These are phyloP conservation scores for Massarina eburnea DNA, from an alignment of 2,329 filamentous ascomycete species.

Conservation along the genomic window DNA sequence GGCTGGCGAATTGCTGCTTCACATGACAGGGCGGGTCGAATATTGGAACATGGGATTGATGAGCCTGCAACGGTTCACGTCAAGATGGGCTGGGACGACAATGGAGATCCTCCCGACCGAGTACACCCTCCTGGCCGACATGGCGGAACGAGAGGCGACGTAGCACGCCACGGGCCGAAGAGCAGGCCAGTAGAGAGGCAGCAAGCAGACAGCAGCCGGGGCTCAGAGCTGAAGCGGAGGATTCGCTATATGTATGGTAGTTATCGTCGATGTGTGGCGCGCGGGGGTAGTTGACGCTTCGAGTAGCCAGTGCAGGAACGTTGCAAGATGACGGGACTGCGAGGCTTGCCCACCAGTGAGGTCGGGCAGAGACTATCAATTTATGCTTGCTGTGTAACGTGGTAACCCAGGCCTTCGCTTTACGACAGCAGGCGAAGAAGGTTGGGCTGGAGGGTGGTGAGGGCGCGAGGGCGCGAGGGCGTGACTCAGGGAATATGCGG, in stretches of 20 bases:
- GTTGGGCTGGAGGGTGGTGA: conserved; percentile 16
- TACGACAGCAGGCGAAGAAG: conserved; percentile 21
- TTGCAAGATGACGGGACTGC: conserved; percentile 30
- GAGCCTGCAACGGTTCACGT: conserved; percentile 15
- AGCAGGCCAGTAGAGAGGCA: conserved; percentile 18
- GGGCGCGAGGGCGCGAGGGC: conserved; percentile 16
- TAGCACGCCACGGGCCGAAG: conserved; percentile 14
- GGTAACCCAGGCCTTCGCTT: conserved; percentile 12
- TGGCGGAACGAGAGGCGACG: conserved; percentile 16
- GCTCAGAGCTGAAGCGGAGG: conserved; percentile 21
- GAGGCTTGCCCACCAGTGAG: conserved; percentile 22
- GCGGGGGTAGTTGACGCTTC: conserved; percentile 33
- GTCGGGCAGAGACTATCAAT: conserved; percentile 23
- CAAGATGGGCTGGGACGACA: conserved; percentile 17
- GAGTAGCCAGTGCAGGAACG: conserved; percentile 33
- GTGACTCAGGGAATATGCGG: conserved; percentile 38
- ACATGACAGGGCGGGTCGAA: conserved; percentile 17
- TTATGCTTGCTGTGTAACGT: conserved; percentile 38
- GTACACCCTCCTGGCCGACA: conserved; percentile 24
- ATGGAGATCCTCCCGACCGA: conserved; percentile 29
- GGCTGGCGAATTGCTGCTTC: conserved; percentile 13
- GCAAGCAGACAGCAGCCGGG: conserved; percentile 30
- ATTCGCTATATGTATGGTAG: conserved; percentile 27
- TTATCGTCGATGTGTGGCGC: conserved; percentile 28
- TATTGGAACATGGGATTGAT: conserved; percentile 11